Percentiles rank a stretch among this genome's conserved stretches.
Evolutionary conservation across 2,329 filamentous ascomycete species (phyloP).

Genomic region (Plenodomus biglobosus): DNA sequence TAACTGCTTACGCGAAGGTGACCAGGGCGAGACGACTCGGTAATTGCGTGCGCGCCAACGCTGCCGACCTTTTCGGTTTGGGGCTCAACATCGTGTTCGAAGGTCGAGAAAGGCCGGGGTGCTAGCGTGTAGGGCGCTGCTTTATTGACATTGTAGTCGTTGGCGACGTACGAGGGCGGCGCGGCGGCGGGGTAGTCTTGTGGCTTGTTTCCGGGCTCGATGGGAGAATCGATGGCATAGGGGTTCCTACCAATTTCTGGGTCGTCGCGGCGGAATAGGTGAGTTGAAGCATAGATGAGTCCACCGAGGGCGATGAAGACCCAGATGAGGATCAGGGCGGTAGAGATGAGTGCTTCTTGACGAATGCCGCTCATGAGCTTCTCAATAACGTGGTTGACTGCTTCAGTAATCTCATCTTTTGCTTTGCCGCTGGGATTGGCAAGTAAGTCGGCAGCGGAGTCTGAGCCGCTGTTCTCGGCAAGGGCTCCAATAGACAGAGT

Average conservation of each 20-base stretch:
- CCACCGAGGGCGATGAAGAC: slow-evolving; percentile 75
- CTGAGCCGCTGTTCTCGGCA: slow-evolving; percentile 52
- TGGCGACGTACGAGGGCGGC: slow-evolving; percentile 46
- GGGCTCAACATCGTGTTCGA: slow-evolving; percentile 39
- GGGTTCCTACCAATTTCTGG: slow-evolving; percentile 16
- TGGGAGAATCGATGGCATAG: slow-evolving; percentile 36
- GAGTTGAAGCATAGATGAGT: slow-evolving; percentile 64
- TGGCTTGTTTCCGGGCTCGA: slow-evolving; percentile 22
- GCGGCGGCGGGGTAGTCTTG: slow-evolving; percentile 37
- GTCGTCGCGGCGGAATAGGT: slow-evolving; percentile 61
- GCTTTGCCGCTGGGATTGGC: slow-evolving; percentile 72
- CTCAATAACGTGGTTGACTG: slow-evolving; percentile 68
- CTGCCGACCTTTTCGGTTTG: slow-evolving; percentile 48
- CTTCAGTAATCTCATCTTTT: slow-evolving; percentile 77
- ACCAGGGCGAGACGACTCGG: slow-evolving; percentile 46
- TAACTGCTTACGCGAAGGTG: slow-evolving; percentile 51
- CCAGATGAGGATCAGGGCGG: slow-evolving; percentile 73
- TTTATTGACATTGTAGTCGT: slow-evolving; percentile 48
- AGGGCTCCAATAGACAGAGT: slow-evolving; percentile 81
- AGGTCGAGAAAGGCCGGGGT: slow-evolving; percentile 48
- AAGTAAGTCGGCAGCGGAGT: slow-evolving; percentile 70
- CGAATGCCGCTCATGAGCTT: slow-evolving; percentile 69
- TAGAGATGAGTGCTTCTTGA: slow-evolving; percentile 78
- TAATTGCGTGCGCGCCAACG: slow-evolving; percentile 48
- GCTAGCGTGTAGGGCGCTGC: slow-evolving; percentile 51